phyloP scores from a whole-genome alignment of 345 rosid species.

The Turnera subulata region DNA sequence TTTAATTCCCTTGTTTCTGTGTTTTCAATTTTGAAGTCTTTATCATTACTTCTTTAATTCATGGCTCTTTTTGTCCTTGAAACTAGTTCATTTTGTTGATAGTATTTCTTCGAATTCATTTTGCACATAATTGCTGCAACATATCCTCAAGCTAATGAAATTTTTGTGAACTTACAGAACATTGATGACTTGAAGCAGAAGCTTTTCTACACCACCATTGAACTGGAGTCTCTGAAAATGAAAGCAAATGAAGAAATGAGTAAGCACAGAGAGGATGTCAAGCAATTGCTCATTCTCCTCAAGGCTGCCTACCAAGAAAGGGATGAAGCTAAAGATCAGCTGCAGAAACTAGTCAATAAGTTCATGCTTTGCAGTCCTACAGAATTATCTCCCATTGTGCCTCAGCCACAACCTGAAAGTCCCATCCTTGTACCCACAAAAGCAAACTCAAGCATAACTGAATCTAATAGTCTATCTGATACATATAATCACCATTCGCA shows the following conservation, averaged over 20 bases:
- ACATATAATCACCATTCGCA: constrained; percentile 41
- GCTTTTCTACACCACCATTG: constrained; percentile 53
- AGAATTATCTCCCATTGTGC: no score
- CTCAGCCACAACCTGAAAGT: constrained; percentile 16
- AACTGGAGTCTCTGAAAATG: constrained; percentile 55
- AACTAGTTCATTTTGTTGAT: no score
- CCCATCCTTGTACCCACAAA: constrained; percentile 30
- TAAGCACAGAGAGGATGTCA: constrained; percentile 46
- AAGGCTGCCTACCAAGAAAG: constrained; percentile 67
- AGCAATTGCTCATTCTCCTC: constrained; percentile 45
- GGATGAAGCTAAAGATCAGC: constrained; percentile 68
- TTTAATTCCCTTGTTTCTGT: neutral
- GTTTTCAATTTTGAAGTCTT: neutral
- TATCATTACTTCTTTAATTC: no score
- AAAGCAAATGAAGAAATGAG: constrained; percentile 57
- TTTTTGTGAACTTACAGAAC: constrained; percentile 36
- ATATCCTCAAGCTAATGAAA: neutral
- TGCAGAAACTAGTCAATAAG: constrained; percentile 50
- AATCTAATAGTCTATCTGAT: constrained; percentile 61
- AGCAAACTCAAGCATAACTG: constrained; percentile 77
- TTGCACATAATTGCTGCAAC: no score
- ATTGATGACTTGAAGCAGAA: constrained; percentile 62
- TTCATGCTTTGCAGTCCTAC: constrained; percentile 23
- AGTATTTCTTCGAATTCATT: no score
- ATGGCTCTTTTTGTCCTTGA: no score